These are phyloP conservation scores for Zostera marina DNA, from an alignment of 116 monocot species.

Conservation along the genomic window DNA sequence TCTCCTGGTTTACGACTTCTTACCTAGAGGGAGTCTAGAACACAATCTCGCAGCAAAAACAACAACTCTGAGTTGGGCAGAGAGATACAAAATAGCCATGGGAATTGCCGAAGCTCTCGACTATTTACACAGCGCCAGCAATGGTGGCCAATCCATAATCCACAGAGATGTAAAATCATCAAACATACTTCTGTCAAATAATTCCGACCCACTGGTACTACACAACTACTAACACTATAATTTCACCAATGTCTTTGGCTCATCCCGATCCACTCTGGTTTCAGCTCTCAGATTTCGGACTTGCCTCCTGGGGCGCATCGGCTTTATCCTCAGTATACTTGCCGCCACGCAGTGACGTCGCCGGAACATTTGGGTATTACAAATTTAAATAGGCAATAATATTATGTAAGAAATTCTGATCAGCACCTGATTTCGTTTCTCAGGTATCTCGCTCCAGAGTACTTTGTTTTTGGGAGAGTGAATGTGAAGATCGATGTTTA, in stretches of 20 bases:
- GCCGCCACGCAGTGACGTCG: constrained; percentile 24
- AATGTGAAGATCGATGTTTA: constrained; percentile 87
- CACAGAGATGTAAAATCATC: constrained; percentile 23
- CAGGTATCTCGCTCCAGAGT: constrained; percentile 34
- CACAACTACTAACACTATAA: background rate
- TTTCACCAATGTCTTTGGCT: background rate
- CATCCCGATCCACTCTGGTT: background rate
- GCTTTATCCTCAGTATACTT: constrained; percentile 15
- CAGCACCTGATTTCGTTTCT: background rate
- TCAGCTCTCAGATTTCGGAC: constrained; percentile 43
- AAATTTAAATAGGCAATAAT: background rate
- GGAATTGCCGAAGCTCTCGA: constrained; percentile 40
- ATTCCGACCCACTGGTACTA: constrained; percentile 36
- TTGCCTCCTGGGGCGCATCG: constrained; percentile 16
- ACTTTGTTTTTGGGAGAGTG: constrained; percentile 74
- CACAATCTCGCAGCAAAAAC: constrained; percentile 25
- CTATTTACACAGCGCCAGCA: constrained; percentile 9
- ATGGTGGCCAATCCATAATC: constrained; percentile 8
- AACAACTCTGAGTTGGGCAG: constrained; percentile 30
- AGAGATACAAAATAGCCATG: constrained; percentile 56
- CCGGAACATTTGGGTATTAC: constrained; percentile 41
- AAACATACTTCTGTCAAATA: constrained; percentile 19
- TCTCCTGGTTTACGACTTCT: constrained; percentile 52
- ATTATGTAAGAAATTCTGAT: background rate
- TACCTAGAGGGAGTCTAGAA: constrained; percentile 63